phyloP scores from a whole-genome alignment of 805 yeast genomes.

The Candida montana region DNA sequence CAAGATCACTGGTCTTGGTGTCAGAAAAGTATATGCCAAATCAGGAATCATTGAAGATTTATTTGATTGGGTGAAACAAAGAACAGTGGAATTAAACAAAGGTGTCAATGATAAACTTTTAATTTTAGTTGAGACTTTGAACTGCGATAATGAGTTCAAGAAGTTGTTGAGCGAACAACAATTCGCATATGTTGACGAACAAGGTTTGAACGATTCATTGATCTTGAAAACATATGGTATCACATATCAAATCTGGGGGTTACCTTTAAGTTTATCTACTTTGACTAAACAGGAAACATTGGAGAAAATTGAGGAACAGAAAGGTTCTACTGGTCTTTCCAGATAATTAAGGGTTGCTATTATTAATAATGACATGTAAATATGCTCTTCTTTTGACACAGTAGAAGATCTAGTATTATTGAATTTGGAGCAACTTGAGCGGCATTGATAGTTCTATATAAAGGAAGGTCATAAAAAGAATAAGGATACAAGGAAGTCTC shows the following conservation, averaged over 20 bases:
- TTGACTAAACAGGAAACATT: constrained; percentile 5
- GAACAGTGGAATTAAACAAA: constrained; percentile 38
- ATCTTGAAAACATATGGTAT: constrained; percentile 17
- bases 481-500: not conserved
- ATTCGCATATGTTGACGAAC: constrained; percentile 33
- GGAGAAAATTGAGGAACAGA: constrained; percentile 13
- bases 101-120: constrained; percentile 29
- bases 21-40: constrained; percentile 60
- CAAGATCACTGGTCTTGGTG: constrained; percentile 52
- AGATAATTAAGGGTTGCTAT: constrained; percentile 9
- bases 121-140: constrained; percentile 43
- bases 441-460: too few species aligned
- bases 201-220: constrained; percentile 9
- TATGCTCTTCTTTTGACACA: too few species aligned
- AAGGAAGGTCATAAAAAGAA: not conserved
- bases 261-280: constrained; percentile 16
- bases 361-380: too few species aligned
- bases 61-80: constrained; percentile 51
- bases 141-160: constrained; percentile 42
- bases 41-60: constrained; percentile 63
- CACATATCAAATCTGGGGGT: constrained; percentile 21
- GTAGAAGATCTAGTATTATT: too few species aligned
- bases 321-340: constrained; percentile 20
- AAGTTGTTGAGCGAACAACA: constrained; percentile 35
- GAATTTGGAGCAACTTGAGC: too few species aligned